Conservation (phyloP, 257 asterid species). For the Coffea canephora region DNA sequence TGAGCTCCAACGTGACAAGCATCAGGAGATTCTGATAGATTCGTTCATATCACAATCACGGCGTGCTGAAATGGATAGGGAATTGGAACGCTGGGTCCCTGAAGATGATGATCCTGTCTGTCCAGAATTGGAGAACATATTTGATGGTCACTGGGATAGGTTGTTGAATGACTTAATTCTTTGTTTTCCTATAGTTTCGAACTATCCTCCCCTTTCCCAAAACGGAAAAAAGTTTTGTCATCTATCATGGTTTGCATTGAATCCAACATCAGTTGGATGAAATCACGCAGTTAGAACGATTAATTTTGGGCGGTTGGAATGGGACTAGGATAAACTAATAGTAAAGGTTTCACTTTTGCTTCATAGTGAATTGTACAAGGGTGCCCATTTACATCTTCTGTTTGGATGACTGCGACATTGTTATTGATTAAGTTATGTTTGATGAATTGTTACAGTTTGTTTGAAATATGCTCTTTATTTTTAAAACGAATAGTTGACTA, state of each 20-base stretch:
- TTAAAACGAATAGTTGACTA: neutral
- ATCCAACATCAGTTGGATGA: neutral
- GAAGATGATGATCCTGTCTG: conserved; percentile 69
- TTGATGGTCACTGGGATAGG: conserved; percentile 91
- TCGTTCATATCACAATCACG: conserved; percentile 80
- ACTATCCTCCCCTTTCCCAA: neutral
- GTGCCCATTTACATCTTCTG: neutral
- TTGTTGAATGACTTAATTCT: conserved; percentile 22
- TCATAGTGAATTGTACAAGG: neutral
- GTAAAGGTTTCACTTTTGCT: neutral
- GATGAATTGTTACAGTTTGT: neutral
- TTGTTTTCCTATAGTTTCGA: conserved; percentile 8
- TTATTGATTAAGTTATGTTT: neutral
- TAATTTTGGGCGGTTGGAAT: neutral
- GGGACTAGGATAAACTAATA: neutral
- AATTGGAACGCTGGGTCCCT: conserved; percentile 91
- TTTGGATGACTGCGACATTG: neutral
- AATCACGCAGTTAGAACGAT: neutral
- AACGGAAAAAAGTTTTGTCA: no score
- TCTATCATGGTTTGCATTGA: neutral
- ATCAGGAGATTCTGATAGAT: conserved; percentile 83
- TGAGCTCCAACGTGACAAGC: conserved; percentile 66
- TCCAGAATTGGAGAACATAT: conserved; percentile 75
- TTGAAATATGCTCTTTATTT: neutral
- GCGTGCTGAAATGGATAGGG: conserved; percentile 62